A percentile compares a stretch with the other conserved stretches of the same genome.
phyloP scores from a whole-genome alignment of 2,329 filamentous ascomycete genomes.

The Trichoderma arundinaceum region DNA sequence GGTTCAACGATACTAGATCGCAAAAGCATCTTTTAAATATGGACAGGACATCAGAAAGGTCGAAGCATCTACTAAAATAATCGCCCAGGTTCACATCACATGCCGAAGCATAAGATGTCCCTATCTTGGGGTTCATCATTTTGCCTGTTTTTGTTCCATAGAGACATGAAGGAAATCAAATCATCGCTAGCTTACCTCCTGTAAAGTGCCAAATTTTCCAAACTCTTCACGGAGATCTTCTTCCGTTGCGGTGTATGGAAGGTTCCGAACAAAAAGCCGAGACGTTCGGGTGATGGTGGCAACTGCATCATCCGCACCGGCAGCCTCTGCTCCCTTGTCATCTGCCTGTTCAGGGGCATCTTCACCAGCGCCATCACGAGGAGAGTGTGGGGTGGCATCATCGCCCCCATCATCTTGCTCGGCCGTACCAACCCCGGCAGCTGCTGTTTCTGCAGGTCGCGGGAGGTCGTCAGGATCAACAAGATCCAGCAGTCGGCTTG shows the following conservation, averaged over 20 bases:
- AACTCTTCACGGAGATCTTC: conserved; percentile 78
- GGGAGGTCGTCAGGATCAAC: conserved; percentile 72
- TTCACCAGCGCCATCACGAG: conserved; percentile 37
- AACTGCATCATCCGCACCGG: conserved; percentile 44
- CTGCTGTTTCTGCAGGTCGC: conserved; percentile 33
- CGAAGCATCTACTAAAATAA: conserved; percentile 99
- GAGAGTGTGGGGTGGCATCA: conserved; percentile 38
- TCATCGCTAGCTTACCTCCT: conserved; percentile 75
- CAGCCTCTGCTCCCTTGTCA: conserved; percentile 42
- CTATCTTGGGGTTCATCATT: conserved; percentile 99
- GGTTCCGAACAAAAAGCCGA: conserved; percentile 86
- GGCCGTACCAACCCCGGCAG: conserved; percentile 20
- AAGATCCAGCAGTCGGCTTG: conserved; percentile 83
- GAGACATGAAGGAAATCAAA: conserved; percentile 27
- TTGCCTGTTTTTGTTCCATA: conserved; percentile 42
- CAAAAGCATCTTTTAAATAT: conserved; percentile 31
- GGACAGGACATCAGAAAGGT: conserved; percentile 67
- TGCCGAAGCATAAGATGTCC: conserved; percentile 97
- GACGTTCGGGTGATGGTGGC: conserved; percentile 73
- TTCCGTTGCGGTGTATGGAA: conserved; percentile 80
- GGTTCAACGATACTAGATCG: conserved; percentile 33
- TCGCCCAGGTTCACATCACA: conserved; percentile 91
- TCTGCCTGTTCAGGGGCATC: conserved; percentile 37
- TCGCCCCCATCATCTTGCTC: conserved; percentile 36
- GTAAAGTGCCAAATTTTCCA: conserved; percentile 71